A percentile compares a stretch with the other conserved stretches of the same genome.
Evolutionary conservation across 345 rosid species (phyloP).

Genomic region (Cardamine chenopodiifolia): DNA sequence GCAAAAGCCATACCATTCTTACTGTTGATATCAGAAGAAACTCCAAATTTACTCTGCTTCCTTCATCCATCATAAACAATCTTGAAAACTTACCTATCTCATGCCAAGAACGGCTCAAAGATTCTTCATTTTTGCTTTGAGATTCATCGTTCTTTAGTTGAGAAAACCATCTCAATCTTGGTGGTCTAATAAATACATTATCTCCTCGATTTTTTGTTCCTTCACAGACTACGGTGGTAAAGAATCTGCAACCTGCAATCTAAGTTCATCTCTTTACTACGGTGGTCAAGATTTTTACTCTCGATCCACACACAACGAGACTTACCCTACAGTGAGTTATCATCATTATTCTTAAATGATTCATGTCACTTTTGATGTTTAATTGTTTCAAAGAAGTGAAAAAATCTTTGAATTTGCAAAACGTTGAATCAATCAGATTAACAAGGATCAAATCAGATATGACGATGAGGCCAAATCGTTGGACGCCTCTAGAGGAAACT

Average conservation of each 20-base stretch:
- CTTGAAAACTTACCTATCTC: not conserved
- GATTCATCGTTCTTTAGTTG: not conserved
- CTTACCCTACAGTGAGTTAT: slow-evolving; percentile 60
- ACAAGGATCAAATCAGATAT: slow-evolving; percentile 61
- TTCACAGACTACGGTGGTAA: slow-evolving; percentile 42
- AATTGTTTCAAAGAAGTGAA: not conserved
- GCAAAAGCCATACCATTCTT: not conserved
- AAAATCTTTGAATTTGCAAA: not conserved
- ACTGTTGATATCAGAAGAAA: not conserved
- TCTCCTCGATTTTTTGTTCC: slow-evolving; percentile 12
- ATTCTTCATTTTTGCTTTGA: not conserved
- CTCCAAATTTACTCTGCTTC: not conserved
- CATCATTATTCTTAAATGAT: not conserved
- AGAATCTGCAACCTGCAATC: slow-evolving; percentile 58
- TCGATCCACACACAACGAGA: slow-evolving; percentile 44
- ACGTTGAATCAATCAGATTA: slow-evolving; percentile 18
- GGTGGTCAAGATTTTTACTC: slow-evolving; percentile 83
- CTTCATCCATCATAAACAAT: slow-evolving; percentile 5
- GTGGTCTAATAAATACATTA: not conserved
- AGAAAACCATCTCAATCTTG: not conserved
- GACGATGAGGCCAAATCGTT: slow-evolving; percentile 54
- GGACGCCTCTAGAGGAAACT: slow-evolving; percentile 81
- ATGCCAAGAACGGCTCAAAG: not conserved
- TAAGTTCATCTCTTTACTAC: slow-evolving; percentile 85
- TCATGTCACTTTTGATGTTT: not conserved